Evolutionary conservation across 2,329 filamentous ascomycete species (phyloP).

Genomic region (Fusarium sp.): DNA sequence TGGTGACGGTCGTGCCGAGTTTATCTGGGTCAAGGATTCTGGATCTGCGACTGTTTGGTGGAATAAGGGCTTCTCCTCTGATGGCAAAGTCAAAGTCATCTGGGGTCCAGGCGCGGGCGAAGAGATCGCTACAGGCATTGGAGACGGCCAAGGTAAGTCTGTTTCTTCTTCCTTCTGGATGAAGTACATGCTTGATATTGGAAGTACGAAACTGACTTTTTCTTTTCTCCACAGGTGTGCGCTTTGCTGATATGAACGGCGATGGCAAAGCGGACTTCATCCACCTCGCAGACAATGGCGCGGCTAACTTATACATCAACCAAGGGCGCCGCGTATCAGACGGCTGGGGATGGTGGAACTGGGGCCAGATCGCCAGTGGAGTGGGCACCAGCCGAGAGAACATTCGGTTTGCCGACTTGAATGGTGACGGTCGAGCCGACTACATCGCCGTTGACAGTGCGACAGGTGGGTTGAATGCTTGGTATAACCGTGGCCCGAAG

Average conservation of each 20-base stretch:
- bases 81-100: background rate
- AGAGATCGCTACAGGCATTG: background rate
- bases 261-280: background rate
- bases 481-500: background rate
- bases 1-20: background rate
- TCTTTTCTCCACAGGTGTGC: background rate
- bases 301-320: background rate
- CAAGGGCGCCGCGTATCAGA: background rate
- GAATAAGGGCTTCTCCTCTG: background rate
- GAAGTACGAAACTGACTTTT: no score
- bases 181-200: no score
- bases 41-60: background rate
- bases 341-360: background rate
- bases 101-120: background rate
- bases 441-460: background rate
- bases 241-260: background rate
- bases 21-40: background rate
- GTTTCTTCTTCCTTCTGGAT: no score
- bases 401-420: background rate
- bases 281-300: background rate
- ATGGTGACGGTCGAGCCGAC: background rate
- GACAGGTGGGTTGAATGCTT: background rate
- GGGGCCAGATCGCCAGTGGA: background rate
- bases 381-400: background rate
- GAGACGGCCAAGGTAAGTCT: background rate